Evolutionary conservation across 805 yeast species (phyloP).

Genomic region (Metschnikowia orientalis): DNA sequence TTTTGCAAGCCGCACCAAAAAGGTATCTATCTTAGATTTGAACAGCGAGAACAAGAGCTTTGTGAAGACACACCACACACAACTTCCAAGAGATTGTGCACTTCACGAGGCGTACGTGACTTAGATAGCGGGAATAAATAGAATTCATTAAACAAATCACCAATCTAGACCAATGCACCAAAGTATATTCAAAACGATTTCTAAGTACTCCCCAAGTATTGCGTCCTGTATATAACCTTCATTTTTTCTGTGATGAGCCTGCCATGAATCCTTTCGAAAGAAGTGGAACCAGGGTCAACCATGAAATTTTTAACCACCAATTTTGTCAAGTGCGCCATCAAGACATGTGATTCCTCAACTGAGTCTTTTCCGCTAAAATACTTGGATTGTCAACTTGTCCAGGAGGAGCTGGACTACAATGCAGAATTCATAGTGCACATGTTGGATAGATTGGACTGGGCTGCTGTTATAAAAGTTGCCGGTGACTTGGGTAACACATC

Average conservation of each 20-base stretch:
- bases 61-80: too few relatives aligned
- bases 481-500: constrained; percentile 46
- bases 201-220: too few relatives aligned
- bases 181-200: too few relatives aligned
- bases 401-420: constrained; percentile 76
- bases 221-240: too few relatives aligned
- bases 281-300: neutral
- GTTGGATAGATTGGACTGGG: constrained; percentile 84
- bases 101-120: too few relatives aligned
- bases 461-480: constrained; percentile 75
- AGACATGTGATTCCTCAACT: constrained; percentile 67
- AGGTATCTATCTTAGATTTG: too few relatives aligned
- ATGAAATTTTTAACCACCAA: constrained; percentile 97
- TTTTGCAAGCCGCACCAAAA: too few relatives aligned
- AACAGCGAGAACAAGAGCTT: too few relatives aligned
- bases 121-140: too few relatives aligned
- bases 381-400: constrained; percentile 62
- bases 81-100: too few relatives aligned
- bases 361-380: constrained; percentile 79
- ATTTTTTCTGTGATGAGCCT: constrained; percentile 6
- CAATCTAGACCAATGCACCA: too few relatives aligned
- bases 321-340: constrained; percentile 90
- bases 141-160: too few relatives aligned
- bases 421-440: constrained; percentile 75
- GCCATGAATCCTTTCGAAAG: constrained; percentile 3